A percentile compares a stretch with the other conserved stretches of the same genome.
Conservation (phyloP, 1,284 basidiomycete genomes). For the Bjerkandera adusta region DNA sequence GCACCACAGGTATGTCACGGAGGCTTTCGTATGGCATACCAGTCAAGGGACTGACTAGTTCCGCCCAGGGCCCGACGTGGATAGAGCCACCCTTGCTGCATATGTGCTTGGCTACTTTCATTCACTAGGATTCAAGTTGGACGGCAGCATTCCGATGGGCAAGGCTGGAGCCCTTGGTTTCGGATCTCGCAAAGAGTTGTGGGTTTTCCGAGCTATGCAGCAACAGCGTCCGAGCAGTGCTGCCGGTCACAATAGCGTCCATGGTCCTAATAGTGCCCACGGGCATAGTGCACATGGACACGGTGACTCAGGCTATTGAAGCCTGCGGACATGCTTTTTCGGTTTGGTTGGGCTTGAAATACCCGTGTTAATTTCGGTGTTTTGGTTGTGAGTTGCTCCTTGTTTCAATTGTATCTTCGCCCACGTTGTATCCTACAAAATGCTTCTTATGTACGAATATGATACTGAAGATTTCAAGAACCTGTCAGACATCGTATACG, state of each 20-base stretch:
- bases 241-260: constrained; percentile 6
- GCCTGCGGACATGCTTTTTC: not conserved
- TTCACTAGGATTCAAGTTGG: constrained; percentile 40
- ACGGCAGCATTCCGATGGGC: constrained; percentile 45
- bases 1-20: constrained; percentile 25
- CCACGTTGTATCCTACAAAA: not conserved
- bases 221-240: constrained; percentile 10
- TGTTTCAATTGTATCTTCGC: not conserved
- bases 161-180: constrained; percentile 38
- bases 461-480: too few species aligned
- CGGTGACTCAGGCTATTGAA: constrained; percentile 8
- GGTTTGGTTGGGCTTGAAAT: not conserved
- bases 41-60: not conserved
- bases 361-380: not conserved
- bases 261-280: constrained; percentile 8
- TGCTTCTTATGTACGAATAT: too few species aligned
- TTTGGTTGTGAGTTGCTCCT: not conserved
- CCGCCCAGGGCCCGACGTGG: constrained; percentile 32
- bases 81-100: constrained; percentile 40
- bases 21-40: not conserved
- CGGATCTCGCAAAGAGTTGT: constrained; percentile 43
- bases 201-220: constrained; percentile 39
- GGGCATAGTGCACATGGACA: constrained; percentile 8
- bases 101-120: constrained; percentile 42
- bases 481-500: too few species aligned